Evolutionary conservation across 257 asterid genomes (phyloP), one percentile per base, ranked within the genome.

Genomic region (Verbena officinalis): DNA sequence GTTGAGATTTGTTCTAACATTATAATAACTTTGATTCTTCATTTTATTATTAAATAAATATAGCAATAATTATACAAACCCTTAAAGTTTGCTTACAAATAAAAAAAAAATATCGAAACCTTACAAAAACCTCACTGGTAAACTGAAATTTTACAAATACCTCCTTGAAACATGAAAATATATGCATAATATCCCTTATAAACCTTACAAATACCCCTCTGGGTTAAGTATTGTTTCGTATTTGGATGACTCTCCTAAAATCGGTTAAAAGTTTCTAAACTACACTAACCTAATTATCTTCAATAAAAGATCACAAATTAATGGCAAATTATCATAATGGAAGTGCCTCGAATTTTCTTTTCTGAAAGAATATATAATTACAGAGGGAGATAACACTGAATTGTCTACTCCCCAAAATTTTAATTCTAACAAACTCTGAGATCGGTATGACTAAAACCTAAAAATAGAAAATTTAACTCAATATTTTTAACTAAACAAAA

Each of bases 1-100:
- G 69, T 72, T 44, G 60, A 30, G 75, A 77, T 77, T 77, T 64
- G 23, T 22, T 31, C 9, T 7, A n/a, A 33, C 24, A 55, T 24
- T 66, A 27, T 65, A 22, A 50, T 48, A 38, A 12, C 16, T 36
- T 1, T 3, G 9, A n/a, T 21, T 33, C 24, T 57, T 49, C 23
- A n/a, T 27, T 27, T 27, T 27, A 27, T 5, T 2, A 5, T 27
- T 27, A 5, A 27, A 2, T 27, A 27, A 27, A 2, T 2, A 27
- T 2, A 27, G 33, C 23, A n/a, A n/a, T n/a, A n/a, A 55, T 24
- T 66, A 27, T 65, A 22, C 34, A 30, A 36, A 12, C 16, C 17
- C 7, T 5, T 6, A 15, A n/a, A n/a, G n/a, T n/a, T n/a, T 21
- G 43, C 23, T n/a, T 57, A 39, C 24, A 15, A n/a, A 12, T 13